A percentile compares a stretch with the other conserved stretches of the same genome.
These are phyloP conservation scores for Fusarium sp. DNA, from an alignment of 2,329 filamentous ascomycete species.

Conservation along the genomic window DNA sequence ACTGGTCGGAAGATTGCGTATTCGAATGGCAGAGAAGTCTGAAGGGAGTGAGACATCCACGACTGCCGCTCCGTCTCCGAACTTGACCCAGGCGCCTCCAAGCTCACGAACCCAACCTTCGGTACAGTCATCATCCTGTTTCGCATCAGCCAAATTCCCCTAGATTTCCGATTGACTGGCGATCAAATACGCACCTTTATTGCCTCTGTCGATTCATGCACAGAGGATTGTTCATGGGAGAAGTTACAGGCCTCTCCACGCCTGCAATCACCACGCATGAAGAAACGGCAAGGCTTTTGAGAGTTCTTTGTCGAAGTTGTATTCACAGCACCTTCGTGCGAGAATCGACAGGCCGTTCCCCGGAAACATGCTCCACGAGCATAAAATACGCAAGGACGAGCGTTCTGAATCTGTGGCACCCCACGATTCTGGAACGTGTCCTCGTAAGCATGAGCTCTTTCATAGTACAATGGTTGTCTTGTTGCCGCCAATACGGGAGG, in stretches of 20 bases:
- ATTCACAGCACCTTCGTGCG: background rate
- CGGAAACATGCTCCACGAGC: background rate
- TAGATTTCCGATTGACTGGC: background rate
- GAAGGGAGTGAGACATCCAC: background rate
- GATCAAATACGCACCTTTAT: background rate
- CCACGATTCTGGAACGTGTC: background rate
- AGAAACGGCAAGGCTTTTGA: background rate
- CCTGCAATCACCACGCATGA: background rate
- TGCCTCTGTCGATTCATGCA: background rate
- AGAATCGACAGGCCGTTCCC: background rate
- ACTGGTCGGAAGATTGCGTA: background rate
- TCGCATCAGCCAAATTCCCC: background rate
- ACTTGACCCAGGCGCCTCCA: background rate
- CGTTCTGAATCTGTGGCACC: background rate
- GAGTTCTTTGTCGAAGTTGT: background rate
- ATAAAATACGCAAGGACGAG: background rate
- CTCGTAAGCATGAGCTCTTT: background rate
- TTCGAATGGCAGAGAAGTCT: background rate
- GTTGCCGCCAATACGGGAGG: background rate
- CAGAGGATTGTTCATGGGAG: background rate
- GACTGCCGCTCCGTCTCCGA: background rate
- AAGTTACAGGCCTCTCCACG: background rate
- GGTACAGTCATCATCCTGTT: background rate
- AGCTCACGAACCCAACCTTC: background rate
- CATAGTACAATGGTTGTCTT: background rate